phyloP scores from a whole-genome alignment of 345 rosid species.

The Laguncularia racemosa region DNA sequence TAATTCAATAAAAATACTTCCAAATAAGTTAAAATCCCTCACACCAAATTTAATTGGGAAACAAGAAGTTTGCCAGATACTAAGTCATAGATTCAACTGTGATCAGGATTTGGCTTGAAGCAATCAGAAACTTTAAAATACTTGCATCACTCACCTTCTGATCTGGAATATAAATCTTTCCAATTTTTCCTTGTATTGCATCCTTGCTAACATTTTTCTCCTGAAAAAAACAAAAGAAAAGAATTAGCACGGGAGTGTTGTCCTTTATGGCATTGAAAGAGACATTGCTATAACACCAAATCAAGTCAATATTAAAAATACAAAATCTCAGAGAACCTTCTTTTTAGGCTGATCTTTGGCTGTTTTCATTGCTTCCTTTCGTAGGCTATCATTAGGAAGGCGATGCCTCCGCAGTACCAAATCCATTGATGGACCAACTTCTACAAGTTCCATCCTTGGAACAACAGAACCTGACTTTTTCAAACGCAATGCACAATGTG shows the following conservation, averaged over 20 bases:
- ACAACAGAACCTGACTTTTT: slow-evolving; percentile 85
- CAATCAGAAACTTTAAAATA: background rate
- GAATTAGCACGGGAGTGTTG: too few relatives aligned
- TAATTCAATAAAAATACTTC: background rate
- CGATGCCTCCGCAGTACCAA: slow-evolving; percentile 85
- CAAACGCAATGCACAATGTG: slow-evolving; percentile 81
- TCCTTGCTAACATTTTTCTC: slow-evolving; percentile 65
- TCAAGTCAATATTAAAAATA: too few relatives aligned
- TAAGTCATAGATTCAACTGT: too few relatives aligned
- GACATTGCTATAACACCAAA: background rate
- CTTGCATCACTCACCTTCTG: slow-evolving; percentile 54
- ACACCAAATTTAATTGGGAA: background rate
- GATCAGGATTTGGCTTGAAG: background rate
- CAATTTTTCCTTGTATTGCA: slow-evolving; percentile 52
- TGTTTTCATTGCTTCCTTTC: slow-evolving; percentile 81
- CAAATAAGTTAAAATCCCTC: background rate
- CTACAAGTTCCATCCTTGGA: slow-evolving; percentile 85
- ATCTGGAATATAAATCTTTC: slow-evolving; percentile 84
- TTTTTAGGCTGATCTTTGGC: slow-evolving; percentile 69
- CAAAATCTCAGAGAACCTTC: too few relatives aligned
- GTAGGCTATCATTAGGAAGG: slow-evolving; percentile 67
- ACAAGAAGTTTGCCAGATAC: background rate
- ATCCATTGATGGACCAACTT: slow-evolving; percentile 97
- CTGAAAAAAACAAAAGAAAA: slow-evolving; percentile 24
- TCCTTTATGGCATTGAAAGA: too few relatives aligned